phyloP scores from a whole-genome alignment of 2,329 filamentous ascomycete species.

The Teratosphaeria epicoccoides region DNA sequence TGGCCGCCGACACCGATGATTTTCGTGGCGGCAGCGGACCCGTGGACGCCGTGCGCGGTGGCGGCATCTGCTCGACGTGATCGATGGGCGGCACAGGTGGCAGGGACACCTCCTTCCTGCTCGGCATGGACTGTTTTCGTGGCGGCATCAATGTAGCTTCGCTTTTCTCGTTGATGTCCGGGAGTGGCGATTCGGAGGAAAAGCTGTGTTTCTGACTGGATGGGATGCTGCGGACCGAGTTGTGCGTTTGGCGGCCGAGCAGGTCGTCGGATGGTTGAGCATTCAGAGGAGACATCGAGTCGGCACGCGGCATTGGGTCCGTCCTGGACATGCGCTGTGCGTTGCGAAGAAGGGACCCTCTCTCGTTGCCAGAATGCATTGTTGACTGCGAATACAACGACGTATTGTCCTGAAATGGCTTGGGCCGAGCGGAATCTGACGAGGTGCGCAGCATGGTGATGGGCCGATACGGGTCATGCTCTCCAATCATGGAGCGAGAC shows the following conservation, averaged over 20 bases:
- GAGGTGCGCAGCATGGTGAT: conserved; percentile 45
- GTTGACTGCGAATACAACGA: conserved; percentile 44
- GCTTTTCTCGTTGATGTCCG: conserved; percentile 6
- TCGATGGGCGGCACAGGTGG: conserved; percentile 1
- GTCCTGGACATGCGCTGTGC: conserved; percentile 49
- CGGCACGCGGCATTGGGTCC: conserved; percentile 29
- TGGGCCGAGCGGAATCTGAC: conserved; percentile 27
- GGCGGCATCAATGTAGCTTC: neutral
- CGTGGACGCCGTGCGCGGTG: conserved; percentile 1
- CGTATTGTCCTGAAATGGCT: conserved; percentile 26
- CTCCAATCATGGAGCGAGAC: conserved; percentile 60
- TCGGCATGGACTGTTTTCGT: conserved; percentile 5
- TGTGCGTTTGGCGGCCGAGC: conserved; percentile 14
- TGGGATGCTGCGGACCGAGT: conserved; percentile 6
- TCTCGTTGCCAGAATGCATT: conserved; percentile 30
- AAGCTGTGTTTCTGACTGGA: conserved; percentile 8
- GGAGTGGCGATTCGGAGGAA: conserved; percentile 6
- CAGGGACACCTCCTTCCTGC: neutral
- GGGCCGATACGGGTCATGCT: conserved; percentile 75
- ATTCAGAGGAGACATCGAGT: conserved; percentile 19
- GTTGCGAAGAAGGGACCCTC: conserved; percentile 44
- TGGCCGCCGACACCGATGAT: conserved; percentile 11
- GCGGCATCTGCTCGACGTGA: neutral
- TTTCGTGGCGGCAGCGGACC: conserved; percentile 16
- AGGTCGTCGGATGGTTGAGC: conserved; percentile 7